These are phyloP conservation scores for Escovopsis sp. DNA, from an alignment of 2,329 filamentous ascomycete genomes.

Conservation along the genomic window DNA sequence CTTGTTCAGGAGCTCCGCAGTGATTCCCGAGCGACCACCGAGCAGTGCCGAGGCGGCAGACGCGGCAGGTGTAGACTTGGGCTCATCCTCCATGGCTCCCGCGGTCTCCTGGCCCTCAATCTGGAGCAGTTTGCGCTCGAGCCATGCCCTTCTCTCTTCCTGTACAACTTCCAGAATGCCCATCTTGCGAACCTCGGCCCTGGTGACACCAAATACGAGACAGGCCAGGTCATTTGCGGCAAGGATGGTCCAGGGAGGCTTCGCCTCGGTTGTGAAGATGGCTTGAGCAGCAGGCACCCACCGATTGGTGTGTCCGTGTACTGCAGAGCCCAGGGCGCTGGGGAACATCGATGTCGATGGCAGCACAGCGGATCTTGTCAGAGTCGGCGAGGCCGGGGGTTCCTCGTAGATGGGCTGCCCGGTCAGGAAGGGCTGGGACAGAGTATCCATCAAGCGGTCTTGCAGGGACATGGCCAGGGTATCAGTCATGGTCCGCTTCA, in stretches of 20 bases:
- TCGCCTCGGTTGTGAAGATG: slow-evolving; percentile 90
- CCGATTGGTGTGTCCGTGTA: slow-evolving; percentile 81
- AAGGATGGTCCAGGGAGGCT: slow-evolving; percentile 86
- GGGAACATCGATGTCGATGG: slow-evolving; percentile 26
- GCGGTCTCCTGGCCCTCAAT: slow-evolving; percentile 22
- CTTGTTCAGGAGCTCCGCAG: slow-evolving; percentile 76
- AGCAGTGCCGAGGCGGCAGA: slow-evolving; percentile 39
- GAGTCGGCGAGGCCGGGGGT: slow-evolving; percentile 26
- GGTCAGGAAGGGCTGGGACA: slow-evolving; percentile 65
- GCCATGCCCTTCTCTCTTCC: slow-evolving; percentile 74
- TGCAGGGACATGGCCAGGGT: slow-evolving; percentile 59
- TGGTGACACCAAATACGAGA: slow-evolving; percentile 97
- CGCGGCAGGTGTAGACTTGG: slow-evolving; percentile 20
- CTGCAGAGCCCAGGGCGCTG: slow-evolving; percentile 35
- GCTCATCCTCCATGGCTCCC: slow-evolving; percentile 17
- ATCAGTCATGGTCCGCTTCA: slow-evolving; percentile 85
- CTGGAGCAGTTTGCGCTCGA: slow-evolving; percentile 66
- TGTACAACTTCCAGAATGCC: slow-evolving; percentile 92
- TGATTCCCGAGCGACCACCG: slow-evolving; percentile 61
- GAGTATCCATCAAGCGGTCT: slow-evolving; percentile 68
- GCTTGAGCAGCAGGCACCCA: slow-evolving; percentile 87
- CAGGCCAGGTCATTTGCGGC: slow-evolving; percentile 94
- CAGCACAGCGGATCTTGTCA: slow-evolving; percentile 21
- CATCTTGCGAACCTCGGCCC: slow-evolving; percentile 83
- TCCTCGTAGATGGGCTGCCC: slow-evolving; percentile 21